phyloP scores from a whole-genome alignment of 148 eudicot species.

The Beta vulgaris region DNA sequence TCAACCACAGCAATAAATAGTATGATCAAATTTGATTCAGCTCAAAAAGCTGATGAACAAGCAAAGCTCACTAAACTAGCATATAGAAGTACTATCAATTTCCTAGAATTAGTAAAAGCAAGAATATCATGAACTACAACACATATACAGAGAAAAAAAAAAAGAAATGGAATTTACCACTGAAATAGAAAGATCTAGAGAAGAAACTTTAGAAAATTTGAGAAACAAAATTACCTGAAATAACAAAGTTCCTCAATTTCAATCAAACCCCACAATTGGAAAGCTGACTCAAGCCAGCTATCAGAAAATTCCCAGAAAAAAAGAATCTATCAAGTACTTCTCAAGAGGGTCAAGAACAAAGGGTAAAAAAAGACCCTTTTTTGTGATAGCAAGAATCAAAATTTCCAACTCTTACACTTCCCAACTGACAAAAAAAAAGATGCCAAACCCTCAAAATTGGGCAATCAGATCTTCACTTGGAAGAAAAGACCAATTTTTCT shows the following conservation, averaged over 20 bases:
- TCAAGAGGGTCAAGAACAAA: conserved; percentile 31
- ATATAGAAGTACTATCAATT: too few relatives aligned
- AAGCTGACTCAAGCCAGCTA: conserved; percentile 22
- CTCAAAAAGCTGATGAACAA: not conserved
- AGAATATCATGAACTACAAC: not conserved
- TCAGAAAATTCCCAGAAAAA: conserved; percentile 24
- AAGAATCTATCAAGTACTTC: conserved; percentile 34
- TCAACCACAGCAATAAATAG: not conserved
- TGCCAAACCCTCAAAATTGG: conserved; percentile 30
- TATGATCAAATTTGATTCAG: not conserved
- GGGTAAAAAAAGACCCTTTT: conserved; percentile 28
- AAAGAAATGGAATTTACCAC: not conserved
- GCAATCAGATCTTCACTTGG: conserved; percentile 29
- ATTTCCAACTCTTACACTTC: conserved; percentile 28
- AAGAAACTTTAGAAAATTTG: not conserved
- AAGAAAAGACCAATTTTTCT: conserved; percentile 1
- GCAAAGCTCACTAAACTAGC: not conserved
- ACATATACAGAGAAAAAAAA: conserved; percentile 7
- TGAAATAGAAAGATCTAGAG: not conserved
- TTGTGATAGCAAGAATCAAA: conserved; percentile 39
- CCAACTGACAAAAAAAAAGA: conserved; percentile 15
- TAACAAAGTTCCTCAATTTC: conserved; percentile 25
- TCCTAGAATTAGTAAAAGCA: not conserved
- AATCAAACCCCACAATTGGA: conserved; percentile 22
- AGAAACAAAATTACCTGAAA: conserved; percentile 36